Evolutionary conservation across 345 rosid species (phyloP).

Genomic region (Camelina neglecta): DNA sequence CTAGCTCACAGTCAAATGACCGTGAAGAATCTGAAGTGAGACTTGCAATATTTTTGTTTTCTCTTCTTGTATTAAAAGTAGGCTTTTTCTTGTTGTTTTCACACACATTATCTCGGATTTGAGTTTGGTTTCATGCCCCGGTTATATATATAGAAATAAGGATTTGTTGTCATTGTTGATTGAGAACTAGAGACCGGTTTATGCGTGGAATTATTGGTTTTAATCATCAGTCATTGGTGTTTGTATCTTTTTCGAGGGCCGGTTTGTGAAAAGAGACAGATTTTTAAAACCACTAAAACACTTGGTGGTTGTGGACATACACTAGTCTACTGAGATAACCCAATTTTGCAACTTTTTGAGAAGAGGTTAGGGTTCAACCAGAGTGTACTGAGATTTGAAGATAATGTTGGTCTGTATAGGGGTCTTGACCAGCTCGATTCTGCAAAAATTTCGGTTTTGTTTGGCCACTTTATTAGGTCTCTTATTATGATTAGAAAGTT

Average conservation of each 20-base stretch:
- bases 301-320: slow-evolving; percentile 28
- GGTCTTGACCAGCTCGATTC: slow-evolving; percentile 41
- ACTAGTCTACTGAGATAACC: slow-evolving; percentile 20
- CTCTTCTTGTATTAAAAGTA: too few relatives aligned
- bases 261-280: slow-evolving; percentile 47
- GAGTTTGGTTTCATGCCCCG: too few relatives aligned
- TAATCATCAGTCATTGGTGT: slow-evolving; percentile 7
- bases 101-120: too few relatives aligned
- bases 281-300: not conserved
- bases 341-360: slow-evolving; percentile 22
- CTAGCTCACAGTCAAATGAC: slow-evolving; percentile 50
- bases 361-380: slow-evolving; percentile 22
- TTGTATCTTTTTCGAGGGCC: slow-evolving; percentile 38
- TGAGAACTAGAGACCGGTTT: not conserved
- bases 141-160: too few relatives aligned
- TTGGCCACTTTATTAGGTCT: slow-evolving; percentile 14
- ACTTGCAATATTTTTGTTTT: slow-evolving; percentile 50
- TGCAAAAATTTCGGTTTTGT: slow-evolving; percentile 30
- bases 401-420: slow-evolving; percentile 42
- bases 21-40: slow-evolving; percentile 76
- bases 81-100: too few relatives aligned
- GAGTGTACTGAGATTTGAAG: slow-evolving; percentile 29
- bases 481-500: slow-evolving; percentile 5
- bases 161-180: not conserved
- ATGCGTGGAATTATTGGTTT: slow-evolving; percentile 5